A percentile compares a stretch with the other conserved stretches of the same genome.
Evolutionary conservation across 768 basidiomycete genomes (phyloP).

Genomic region (Clavaria fumosa): DNA sequence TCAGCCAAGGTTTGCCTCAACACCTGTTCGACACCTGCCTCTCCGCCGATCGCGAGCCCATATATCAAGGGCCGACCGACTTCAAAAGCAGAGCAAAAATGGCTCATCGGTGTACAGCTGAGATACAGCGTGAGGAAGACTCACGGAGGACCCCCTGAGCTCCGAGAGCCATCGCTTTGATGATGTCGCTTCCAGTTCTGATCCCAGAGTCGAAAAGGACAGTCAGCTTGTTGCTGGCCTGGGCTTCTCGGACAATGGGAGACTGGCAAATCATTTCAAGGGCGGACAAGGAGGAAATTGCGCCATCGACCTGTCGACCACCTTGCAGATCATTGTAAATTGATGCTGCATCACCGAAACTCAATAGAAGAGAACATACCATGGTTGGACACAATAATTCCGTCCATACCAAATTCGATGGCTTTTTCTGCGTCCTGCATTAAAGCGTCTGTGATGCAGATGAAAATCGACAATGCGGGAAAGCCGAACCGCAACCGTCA

Average conservation of each 20-base stretch:
- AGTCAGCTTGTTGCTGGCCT: slow-evolving; percentile 43
- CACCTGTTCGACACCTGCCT: slow-evolving; percentile 63
- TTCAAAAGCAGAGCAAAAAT: slow-evolving; percentile 12
- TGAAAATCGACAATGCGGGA: background rate
- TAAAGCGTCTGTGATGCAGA: background rate
- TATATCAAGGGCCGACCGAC: slow-evolving; percentile 68
- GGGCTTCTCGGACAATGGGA: slow-evolving; percentile 37
- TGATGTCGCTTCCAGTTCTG: slow-evolving; percentile 67
- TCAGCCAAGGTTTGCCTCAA: slow-evolving; percentile 54
- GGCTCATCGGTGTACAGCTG: too few species aligned
- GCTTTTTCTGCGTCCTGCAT: slow-evolving; percentile 52
- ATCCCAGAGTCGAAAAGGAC: slow-evolving; percentile 73
- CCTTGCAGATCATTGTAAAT: slow-evolving; percentile 22
- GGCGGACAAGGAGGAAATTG: slow-evolving; percentile 56
- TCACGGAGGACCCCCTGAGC: slow-evolving; percentile 66
- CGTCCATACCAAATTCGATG: slow-evolving; percentile 46
- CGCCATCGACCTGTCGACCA: slow-evolving; percentile 66
- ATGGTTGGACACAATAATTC: slow-evolving; percentile 72
- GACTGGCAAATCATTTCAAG: slow-evolving; percentile 56
- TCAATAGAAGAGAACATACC: slow-evolving; percentile 24
- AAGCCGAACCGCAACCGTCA: slow-evolving; percentile 30
- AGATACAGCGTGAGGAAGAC: slow-evolving; percentile 16
- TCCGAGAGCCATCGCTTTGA: slow-evolving; percentile 76
- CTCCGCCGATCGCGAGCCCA: slow-evolving; percentile 52
- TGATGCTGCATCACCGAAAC: background rate